Base-by-base conservation (phyloP, 129 eudicot species). In the Heracleum sosnowskyi region DNA sequence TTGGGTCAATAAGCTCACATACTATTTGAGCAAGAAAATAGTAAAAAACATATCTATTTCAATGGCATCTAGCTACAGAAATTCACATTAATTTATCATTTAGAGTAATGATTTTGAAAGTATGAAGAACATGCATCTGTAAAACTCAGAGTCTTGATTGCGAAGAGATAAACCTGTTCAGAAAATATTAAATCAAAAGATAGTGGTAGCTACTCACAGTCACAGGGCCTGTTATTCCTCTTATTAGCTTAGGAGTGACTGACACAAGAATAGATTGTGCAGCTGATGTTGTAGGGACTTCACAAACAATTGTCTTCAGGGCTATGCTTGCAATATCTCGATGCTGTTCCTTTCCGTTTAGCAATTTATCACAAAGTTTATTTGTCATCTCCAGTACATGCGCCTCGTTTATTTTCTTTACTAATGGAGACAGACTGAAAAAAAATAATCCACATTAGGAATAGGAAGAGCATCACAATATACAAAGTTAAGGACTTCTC, bases 241-340 rank as follows among this genome's bases (percentile, higher is more conserved):
- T 87, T 37, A 87, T 88, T 85, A 96, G 76, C 83, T 96, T 91
- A 36, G 99, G 99, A 60, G 92, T 82, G 76, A 92, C 88, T 36
- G 97, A 90, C 74, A 87, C 89, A 77, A 96, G 95, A 78, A 96
- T 86, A 80, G 90, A 79, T 80, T 89, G 91, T 37, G 92, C 97
- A 73, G 85, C 89, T 57, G 95, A 77, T 1, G 92, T 64, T 34
- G 87, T 83, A 76, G 96, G 96, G 51, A 96, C 93, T 89, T 96
- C 97, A 73, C 96, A 84, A 76, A 96, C 85, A 85, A 96, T 87
- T 36, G 99, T 96, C 93, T 92, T 96, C 85, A 96, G 78, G 74
- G 99, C 99, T 79, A 96, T 96, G 90, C 97, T 92, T 53, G 99
- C 97, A 82, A 92, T 91, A 77, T 96, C 97, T 16, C 93, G 97